Percentiles rank a stretch among this genome's conserved stretches.
Conservation (phyloP, 805 yeast species). For the Hagleromyces aurorensis region DNA sequence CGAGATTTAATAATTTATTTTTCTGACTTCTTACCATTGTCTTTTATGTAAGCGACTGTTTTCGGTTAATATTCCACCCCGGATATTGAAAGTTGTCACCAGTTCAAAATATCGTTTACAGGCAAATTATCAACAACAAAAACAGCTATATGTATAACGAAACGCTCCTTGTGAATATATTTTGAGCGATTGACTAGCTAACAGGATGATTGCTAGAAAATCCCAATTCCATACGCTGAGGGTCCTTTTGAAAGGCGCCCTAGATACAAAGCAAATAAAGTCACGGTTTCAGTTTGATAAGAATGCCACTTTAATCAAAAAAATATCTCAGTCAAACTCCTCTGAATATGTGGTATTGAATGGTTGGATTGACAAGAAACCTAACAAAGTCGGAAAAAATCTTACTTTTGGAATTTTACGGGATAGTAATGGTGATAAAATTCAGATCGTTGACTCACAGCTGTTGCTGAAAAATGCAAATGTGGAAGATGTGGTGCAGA, state of each 20-base stretch:
- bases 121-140: too few relatives aligned
- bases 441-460: constrained; percentile 47
- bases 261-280: constrained; percentile 8
- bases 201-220: constrained; percentile 2
- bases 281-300: constrained; percentile 14
- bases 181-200: neutral
- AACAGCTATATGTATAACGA: too few relatives aligned
- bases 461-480: constrained; percentile 40
- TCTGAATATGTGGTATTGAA: constrained; percentile 41
- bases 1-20: too few relatives aligned
- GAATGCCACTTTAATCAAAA: constrained; percentile 9
- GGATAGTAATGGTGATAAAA: constrained; percentile 58
- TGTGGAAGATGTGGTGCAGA: constrained; percentile 68
- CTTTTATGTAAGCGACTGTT: too few relatives aligned
- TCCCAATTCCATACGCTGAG: constrained; percentile 6
- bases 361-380: constrained; percentile 81
- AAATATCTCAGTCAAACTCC: constrained; percentile 3
- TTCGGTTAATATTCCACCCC: too few relatives aligned
- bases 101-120: too few relatives aligned
- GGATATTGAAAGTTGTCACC: too few relatives aligned
- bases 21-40: too few relatives aligned
- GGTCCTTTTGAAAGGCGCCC: constrained; percentile 7
- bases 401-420: constrained; percentile 68
- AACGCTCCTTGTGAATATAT: too few relatives aligned
- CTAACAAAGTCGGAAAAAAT: constrained; percentile 56